Base-by-base conservation (phyloP, 2,329 filamentous ascomycete genomes). In the Raffaelea ambrosiae region DNA sequence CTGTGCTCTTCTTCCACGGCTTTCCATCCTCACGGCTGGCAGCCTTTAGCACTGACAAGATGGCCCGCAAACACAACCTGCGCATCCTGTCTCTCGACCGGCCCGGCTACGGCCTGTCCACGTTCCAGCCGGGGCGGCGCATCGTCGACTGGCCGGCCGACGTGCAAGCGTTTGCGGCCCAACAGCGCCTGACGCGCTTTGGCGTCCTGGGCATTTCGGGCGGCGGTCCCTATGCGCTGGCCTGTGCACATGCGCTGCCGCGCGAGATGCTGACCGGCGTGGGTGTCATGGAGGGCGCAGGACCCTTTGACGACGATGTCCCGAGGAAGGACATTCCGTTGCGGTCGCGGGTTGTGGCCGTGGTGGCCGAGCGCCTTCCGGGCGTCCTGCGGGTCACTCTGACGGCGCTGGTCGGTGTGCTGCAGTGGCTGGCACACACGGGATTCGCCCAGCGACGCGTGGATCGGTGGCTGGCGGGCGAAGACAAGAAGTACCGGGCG, bases 401-500 rank as follows among this genome's bases (percentile, higher is more conserved):
- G 1, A 46, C 52, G 19, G 35, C 51, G 3, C 11, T 60, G 16
- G 46, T 61, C 2, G 54, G 55, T 29, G 52, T 56, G 13, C 51
- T 52, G 2, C 49, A 53, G 36, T 48, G 55, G 50, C 33, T 63
- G 14, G 43, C 58, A 14, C 43, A 48, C 7, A 54, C 56, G 4
- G 39, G 49, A 3, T 40, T 51, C 38, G 54, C 56, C 18, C 50
- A 48, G 2, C 49, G 50, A 21, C 45, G 53, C 45, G 44, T 64
- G 3, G 58, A 63, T 46, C 43, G 52, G 16, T 57, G 54, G 50
- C 45, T 63, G 18, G 46, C 55, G 45, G 36, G 74, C 60, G 75
- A 73, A 62, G 73, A 74, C 26, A 70, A 70, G 7, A 54, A 57
- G 60, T 75, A 73, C 63, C 74, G 74, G 23, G 71, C 70, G 5